These are phyloP conservation scores for Hypomyces rosellus DNA, from an alignment of 2,329 filamentous ascomycete genomes.

Conservation along the genomic window DNA sequence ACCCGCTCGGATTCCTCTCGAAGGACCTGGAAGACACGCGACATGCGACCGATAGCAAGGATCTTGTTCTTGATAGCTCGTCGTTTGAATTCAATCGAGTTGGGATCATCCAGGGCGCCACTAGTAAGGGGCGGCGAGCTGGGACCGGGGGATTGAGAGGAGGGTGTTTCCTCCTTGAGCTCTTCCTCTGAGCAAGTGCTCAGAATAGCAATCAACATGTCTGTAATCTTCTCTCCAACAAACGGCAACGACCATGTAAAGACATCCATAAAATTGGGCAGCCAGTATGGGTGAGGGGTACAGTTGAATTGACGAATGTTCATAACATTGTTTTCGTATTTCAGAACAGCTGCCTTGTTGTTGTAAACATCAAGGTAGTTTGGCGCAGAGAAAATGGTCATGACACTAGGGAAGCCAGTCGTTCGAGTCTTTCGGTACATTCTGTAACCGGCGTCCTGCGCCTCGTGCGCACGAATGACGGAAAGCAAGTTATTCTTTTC, in stretches of 20 bases:
- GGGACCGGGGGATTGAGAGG: slow-evolving; percentile 62
- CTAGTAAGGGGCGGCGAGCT: slow-evolving; percentile 60
- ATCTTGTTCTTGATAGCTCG: slow-evolving; percentile 99
- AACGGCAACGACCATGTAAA: slow-evolving; percentile 99
- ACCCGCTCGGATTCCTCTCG: slow-evolving; percentile 96
- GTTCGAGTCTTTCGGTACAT: slow-evolving; percentile 99
- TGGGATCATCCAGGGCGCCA: slow-evolving; percentile 55
- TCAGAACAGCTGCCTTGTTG: slow-evolving; percentile 97
- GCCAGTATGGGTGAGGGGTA: slow-evolving; percentile 98
- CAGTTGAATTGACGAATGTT: slow-evolving; percentile 99
- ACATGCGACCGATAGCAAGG: slow-evolving; percentile 89
- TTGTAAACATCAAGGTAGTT: slow-evolving; percentile 99
- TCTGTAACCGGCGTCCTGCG: slow-evolving; percentile 94
- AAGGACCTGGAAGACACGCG: slow-evolving; percentile 95
- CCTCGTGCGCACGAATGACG: slow-evolving; percentile 94
- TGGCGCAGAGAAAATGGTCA: slow-evolving; percentile 99
- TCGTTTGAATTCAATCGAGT: slow-evolving; percentile 88
- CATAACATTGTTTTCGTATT: slow-evolving; percentile 99
- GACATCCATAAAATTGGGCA: slow-evolving; percentile 99
- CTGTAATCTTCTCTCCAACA: slow-evolving; percentile 97
- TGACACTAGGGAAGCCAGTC: slow-evolving; percentile 96
- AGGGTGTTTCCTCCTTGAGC: slow-evolving; percentile 77
- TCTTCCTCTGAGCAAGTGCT: slow-evolving; percentile 99
- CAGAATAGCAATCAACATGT: slow-evolving; percentile 97
- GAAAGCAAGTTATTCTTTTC: slow-evolving; percentile 99